These are phyloP conservation scores for Cercophora samala DNA, from an alignment of 495 filamentous ascomycete genomes.

Conservation along the genomic window DNA sequence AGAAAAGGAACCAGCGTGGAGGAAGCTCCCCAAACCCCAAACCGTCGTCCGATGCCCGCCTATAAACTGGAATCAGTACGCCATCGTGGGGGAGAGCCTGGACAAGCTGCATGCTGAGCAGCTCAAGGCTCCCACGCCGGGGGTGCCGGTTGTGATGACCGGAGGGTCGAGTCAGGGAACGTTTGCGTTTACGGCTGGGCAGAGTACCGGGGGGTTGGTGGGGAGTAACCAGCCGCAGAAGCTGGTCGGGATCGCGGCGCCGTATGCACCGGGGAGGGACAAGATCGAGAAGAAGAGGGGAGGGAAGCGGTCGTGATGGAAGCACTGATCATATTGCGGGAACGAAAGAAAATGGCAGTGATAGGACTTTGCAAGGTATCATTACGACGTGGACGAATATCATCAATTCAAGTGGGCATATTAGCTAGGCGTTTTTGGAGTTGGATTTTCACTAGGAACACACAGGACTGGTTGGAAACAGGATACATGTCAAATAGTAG, in stretches of 20 bases:
- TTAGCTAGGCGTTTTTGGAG: not conserved
- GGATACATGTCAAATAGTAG: not conserved
- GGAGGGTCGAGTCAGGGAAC: slow-evolving; percentile 27
- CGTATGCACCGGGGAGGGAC: slow-evolving; percentile 70
- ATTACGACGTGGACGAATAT: not conserved
- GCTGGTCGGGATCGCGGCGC: slow-evolving; percentile 60
- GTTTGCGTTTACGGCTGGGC: slow-evolving; percentile 44
- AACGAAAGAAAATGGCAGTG: not conserved
- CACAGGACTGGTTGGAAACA: not conserved
- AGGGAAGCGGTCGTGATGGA: slow-evolving; percentile 30
- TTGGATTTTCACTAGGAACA: not conserved
- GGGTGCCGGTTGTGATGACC: slow-evolving; percentile 45
- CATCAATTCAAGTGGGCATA: not conserved
- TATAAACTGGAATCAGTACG: slow-evolving; percentile 89
- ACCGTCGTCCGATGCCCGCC: slow-evolving; percentile 78
- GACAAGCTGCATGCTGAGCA: slow-evolving; percentile 84
- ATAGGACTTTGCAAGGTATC: not conserved
- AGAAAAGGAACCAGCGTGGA: slow-evolving; percentile 26
- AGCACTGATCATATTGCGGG: not conserved
- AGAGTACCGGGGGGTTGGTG: slow-evolving; percentile 6
- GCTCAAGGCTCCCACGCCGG: slow-evolving; percentile 56
- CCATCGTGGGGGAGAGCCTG: slow-evolving; percentile 71
- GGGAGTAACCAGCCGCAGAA: slow-evolving; percentile 22
- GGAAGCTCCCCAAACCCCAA: slow-evolving; percentile 69
- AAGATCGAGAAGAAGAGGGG: slow-evolving; percentile 55